A percentile compares a stretch with the other conserved stretches of the same genome.
Evolutionary conservation across 495 filamentous ascomycete genomes (phyloP).

Genomic region (Penicillium antarcticum): DNA sequence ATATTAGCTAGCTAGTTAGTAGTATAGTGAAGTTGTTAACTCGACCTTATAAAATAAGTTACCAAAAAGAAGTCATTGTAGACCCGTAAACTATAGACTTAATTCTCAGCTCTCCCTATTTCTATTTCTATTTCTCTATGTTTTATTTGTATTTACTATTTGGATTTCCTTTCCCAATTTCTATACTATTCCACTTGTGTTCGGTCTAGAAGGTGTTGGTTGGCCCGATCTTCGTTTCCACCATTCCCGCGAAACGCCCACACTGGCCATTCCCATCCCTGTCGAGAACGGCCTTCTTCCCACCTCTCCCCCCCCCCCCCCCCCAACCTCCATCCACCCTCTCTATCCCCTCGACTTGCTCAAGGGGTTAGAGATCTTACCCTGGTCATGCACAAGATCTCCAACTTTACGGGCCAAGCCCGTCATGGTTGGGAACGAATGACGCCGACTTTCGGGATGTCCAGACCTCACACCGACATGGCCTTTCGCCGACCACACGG

Average conservation of each 20-base stretch:
- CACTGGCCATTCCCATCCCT: constrained; percentile 44
- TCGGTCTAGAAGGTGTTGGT: constrained; percentile 2
- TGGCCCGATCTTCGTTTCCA: constrained; percentile 30
- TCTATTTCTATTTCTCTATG: not conserved
- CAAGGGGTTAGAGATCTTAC: constrained; percentile 40
- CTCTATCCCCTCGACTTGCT: constrained; percentile 40
- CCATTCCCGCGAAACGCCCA: constrained; percentile 36
- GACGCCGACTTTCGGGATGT: constrained; percentile 79
- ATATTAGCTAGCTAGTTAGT: too few species aligned
- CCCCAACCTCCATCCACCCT: constrained; percentile 20
- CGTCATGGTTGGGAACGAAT: constrained; percentile 94
- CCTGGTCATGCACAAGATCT: constrained; percentile 82
- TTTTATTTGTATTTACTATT: constrained; percentile 5
- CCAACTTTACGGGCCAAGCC: constrained; percentile 74
- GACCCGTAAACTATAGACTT: too few species aligned
- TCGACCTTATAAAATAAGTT: too few species aligned
- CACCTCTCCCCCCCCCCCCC: constrained; percentile 17
- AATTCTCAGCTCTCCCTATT: too few species aligned
- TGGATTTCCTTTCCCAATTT: constrained; percentile 9
- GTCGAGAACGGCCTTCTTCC: constrained; percentile 32
- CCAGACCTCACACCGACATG: constrained; percentile 72
- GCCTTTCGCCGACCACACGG: constrained; percentile 68
- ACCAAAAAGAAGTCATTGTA: not conserved
- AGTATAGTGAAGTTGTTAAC: not conserved
- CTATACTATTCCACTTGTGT: not conserved